phyloP scores from a whole-genome alignment of 805 yeast genomes.

The Metschnikowia cerradonensis region DNA sequence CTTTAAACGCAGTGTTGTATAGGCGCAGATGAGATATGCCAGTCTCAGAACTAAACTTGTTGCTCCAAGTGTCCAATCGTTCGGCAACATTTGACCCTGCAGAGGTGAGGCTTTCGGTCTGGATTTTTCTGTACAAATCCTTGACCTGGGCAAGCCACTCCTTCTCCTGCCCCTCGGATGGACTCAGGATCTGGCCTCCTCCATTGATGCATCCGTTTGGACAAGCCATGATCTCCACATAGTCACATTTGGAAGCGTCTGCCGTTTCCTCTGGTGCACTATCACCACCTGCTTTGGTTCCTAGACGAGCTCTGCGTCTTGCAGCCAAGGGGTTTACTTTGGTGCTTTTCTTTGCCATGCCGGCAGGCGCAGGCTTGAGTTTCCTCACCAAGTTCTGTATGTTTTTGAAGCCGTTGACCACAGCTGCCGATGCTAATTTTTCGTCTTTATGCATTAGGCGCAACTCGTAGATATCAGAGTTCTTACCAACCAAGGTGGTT shows the following conservation, averaged over 20 bases:
- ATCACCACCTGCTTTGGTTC: conserved; percentile 9
- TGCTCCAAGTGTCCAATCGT: conserved; percentile 30
- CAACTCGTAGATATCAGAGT: conserved; percentile 71
- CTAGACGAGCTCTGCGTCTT: conserved; percentile 40
- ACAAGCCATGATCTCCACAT: conserved; percentile 96
- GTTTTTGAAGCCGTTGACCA: conserved; percentile 85
- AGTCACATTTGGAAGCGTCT: conserved; percentile 68
- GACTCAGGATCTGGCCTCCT: conserved; percentile 78
- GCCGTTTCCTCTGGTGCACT: conserved; percentile 30
- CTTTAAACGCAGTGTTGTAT: conserved; percentile 44
- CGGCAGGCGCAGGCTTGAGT: conserved; percentile 44
- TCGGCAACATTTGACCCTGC: conserved; percentile 10
- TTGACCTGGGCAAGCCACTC: conserved; percentile 42
- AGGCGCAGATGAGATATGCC: conserved; percentile 34
- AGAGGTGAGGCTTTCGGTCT: conserved; percentile 7
- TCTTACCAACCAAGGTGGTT: conserved; percentile 56
- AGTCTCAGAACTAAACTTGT: conserved; percentile 27
- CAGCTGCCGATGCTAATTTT: conserved; percentile 52
- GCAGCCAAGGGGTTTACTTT: conserved; percentile 38
- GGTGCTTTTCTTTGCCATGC: conserved; percentile 11
- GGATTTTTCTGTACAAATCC: conserved; percentile 31
- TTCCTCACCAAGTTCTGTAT: conserved; percentile 90
- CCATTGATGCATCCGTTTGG: conserved; percentile 98
- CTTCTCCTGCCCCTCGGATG: conserved; percentile 35
- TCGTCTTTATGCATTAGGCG: conserved; percentile 43